Conservation (phyloP, 257 asterid species). For the Catharanthus roseus region DNA sequence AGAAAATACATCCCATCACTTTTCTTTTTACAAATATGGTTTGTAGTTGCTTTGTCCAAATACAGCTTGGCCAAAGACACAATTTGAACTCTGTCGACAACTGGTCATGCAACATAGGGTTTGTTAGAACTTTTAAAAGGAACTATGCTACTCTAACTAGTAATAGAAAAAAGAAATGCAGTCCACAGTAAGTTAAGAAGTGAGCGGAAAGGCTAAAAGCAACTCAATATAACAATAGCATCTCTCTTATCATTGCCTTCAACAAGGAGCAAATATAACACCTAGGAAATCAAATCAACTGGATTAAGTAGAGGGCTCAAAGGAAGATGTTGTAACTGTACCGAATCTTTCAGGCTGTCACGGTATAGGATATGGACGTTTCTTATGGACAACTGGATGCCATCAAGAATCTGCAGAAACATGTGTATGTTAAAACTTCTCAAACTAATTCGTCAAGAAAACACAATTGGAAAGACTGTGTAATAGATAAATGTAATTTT, state of each 20-base stretch:
- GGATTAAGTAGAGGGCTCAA: not conserved
- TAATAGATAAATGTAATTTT: not conserved
- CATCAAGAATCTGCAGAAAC: slow-evolving; percentile 70
- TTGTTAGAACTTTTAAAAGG: not conserved
- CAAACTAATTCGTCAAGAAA: not conserved
- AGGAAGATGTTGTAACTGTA: slow-evolving; percentile 25
- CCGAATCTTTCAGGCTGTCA: slow-evolving; percentile 50
- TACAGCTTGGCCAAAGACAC: not conserved
- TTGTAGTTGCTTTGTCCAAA: not conserved
- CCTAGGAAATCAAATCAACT: not conserved
- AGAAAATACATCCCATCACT: not conserved
- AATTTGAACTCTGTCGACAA: not conserved
- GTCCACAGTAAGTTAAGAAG: not conserved
- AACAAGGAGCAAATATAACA: not conserved
- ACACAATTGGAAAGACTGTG: not conserved
- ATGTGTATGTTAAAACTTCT: slow-evolving; percentile 9
- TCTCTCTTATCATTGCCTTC: not conserved
- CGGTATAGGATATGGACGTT: slow-evolving; percentile 69
- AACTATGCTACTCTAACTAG: not conserved
- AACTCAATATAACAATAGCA: not conserved
- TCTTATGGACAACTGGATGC: slow-evolving; percentile 86
- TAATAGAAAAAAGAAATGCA: not conserved
- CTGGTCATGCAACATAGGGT: not conserved
- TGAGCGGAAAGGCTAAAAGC: not conserved
- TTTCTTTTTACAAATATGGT: not conserved